Base-by-base conservation (phyloP, 371 early-diverging fungal species). In the Actinomortierella ambigua region DNA sequence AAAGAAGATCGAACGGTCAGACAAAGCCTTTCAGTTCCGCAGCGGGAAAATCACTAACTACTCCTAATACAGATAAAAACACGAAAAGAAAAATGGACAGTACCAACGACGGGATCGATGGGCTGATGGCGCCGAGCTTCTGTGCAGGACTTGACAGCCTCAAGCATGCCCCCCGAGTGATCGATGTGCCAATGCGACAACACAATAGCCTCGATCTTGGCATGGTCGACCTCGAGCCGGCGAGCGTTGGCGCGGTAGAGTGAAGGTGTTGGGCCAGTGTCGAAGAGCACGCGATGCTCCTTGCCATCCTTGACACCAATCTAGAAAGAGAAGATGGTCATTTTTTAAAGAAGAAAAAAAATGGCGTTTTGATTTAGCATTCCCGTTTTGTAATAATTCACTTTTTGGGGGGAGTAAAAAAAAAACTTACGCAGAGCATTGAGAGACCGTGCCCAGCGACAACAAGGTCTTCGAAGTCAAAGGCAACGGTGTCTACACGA, bases 161-260 rank as follows among this genome's bases (percentile, higher is more conserved):
- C 65, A 11, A 70, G 20, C 71, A 70, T 70, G 22, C 71, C 71
- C 5, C 71, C 71, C 3, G 71, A 70, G 29, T 70, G 71, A 49
- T 70, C 71, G 24, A 70, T 48, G 13, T 70, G 71, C 71, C 71
- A 70, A 29, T 70, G 71, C 14, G 71, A 70, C 15, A 70, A 65
- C 14, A 70, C 71, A 14, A 70, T 53, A 14, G 55, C 61, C 29
- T 70, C 71, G 8, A 70, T 65, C 49, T 70, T 65, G 17, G 61
- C 71, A 49, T 65, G 65, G 28, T 65, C 65, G 27, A 70, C 47
- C 53, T 70, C 71, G 20, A 70, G 59, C 6, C 71, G 62, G 23
- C 48, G 61, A 4, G 71, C 71, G 18, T 70, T 70, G 43, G 65
- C 71, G 43, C 65, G 71, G 39, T 65, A 70, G 43, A 65, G 61